Evolutionary conservation across 495 filamentous ascomycete genomes (phyloP), one percentile per base, ranked within the genome.

Genomic region (Parmelia sp.): DNA sequence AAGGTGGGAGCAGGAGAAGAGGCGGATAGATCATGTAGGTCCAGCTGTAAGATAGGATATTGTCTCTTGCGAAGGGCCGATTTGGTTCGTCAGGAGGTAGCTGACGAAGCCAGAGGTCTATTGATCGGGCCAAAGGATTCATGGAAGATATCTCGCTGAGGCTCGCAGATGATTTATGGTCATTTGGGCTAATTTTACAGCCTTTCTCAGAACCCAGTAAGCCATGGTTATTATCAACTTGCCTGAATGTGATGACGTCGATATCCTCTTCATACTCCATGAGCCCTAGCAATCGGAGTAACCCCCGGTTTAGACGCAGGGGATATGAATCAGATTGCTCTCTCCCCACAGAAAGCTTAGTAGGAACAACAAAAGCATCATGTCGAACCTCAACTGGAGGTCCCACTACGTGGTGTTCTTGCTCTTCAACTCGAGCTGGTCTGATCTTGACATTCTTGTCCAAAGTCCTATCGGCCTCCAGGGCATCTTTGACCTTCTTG

Each of bases 11-110:
- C 2, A 92, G 78, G 2, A 88, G 79, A 75, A 93, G 80, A 11
- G 88, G 88, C 25, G 82, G 79, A 68, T 92, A 91, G 40, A 87
- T 70, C 2, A 83, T 84, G 79, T 86, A 93, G 36, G 73, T 73
- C 29, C 68, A 72, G 27, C 74, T 78, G 59, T 76, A 58, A 27
- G 27, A 27, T 19, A 23, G 25, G 0, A 27, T 15, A 10, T 3
- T 19, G 15, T 35, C 37, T 37, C 40, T 58, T 9, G 62, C 5
- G 25, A 36, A 31, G 17, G 49, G 29, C 21, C 14, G 8, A 35
- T 53, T 10, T 21, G 11, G 8, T 4, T 37, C n/a, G 3, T 39
- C 12, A 7, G 1, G 12, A n/a, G 19, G 35, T 15, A 58, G 55
- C 55, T 23, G 33, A n/a, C 39, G 19, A 39, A 64, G 42, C 62